Conservation (phyloP, 192 early-diverging fungal genomes). For the Mortierella claussenii region DNA sequence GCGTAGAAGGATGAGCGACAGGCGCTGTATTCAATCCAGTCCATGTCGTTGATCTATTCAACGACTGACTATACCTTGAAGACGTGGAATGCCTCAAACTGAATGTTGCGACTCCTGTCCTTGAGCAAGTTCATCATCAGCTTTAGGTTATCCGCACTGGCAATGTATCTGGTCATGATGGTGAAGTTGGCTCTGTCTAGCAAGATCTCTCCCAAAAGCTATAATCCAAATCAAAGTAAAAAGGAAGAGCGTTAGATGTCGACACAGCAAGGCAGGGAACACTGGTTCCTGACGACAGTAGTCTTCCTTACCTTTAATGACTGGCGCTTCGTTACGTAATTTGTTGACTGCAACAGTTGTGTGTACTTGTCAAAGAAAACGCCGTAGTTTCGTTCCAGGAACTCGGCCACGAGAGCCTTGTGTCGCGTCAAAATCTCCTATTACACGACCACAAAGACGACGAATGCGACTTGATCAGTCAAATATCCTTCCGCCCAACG, state of each 20-base stretch:
- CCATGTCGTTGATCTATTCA: not conserved
- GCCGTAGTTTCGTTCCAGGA: conserved; percentile 92
- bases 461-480: not conserved
- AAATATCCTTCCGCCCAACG: no score
- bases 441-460: not conserved
- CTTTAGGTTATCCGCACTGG: conserved; percentile 92
- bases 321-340: conserved; percentile 99
- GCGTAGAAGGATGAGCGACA: not conserved
- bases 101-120: conserved; percentile 97
- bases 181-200: conserved; percentile 95
- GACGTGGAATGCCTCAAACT: conserved; percentile 99
- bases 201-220: conserved; percentile 97
- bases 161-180: conserved; percentile 96
- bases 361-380: conserved; percentile 91
- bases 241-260: not conserved
- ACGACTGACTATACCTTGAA: conserved; percentile 80
- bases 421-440: conserved; percentile 95
- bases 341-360: conserved; percentile 83
- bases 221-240: not conserved
- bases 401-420: conserved; percentile 91
- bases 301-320: conserved; percentile 85
- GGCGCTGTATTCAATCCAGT: not conserved
- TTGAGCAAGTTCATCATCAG: conserved; percentile 97
- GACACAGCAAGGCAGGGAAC: not conserved
- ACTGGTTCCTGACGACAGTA: not conserved